phyloP scores from a whole-genome alignment of 805 yeast genomes.

The Pichia rugopelliculosa region DNA sequence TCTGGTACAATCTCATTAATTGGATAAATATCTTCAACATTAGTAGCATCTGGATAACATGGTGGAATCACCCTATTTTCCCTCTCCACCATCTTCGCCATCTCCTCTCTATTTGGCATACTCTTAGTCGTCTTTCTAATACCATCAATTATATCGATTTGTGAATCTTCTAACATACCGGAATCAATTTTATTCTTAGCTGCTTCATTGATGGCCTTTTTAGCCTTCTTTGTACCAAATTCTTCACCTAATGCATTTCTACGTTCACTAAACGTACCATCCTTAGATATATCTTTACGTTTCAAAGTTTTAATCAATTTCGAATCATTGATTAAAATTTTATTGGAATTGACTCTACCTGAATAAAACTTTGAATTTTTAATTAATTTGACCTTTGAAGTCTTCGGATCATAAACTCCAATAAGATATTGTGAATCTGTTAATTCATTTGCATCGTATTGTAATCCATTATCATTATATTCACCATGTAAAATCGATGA shows the following conservation, averaged over 20 bases:
- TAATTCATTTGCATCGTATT: slow-evolving; percentile 55
- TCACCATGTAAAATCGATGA: slow-evolving; percentile 66
- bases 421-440: slow-evolving; percentile 53
- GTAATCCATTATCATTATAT: slow-evolving; percentile 45
- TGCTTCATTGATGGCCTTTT: slow-evolving; percentile 74
- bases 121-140: slow-evolving; percentile 62
- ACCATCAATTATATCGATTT: slow-evolving; percentile 74
- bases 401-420: slow-evolving; percentile 68
- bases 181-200: slow-evolving; percentile 85
- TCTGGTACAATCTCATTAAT: slow-evolving; percentile 61
- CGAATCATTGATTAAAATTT: slow-evolving; percentile 9
- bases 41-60: slow-evolving; percentile 70
- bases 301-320: slow-evolving; percentile 9
- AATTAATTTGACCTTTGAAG: slow-evolving; percentile 53
- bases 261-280: slow-evolving; percentile 30
- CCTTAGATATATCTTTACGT: slow-evolving; percentile 5
- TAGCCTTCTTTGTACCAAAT: slow-evolving; percentile 95
- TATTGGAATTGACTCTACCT: slow-evolving; percentile 32
- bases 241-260: slow-evolving; percentile 89
- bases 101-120: slow-evolving; percentile 64
- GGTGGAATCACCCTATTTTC: slow-evolving; percentile 79
- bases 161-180: slow-evolving; percentile 59
- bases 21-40: slow-evolving; percentile 78
- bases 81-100: slow-evolving; percentile 47
- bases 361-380: slow-evolving; percentile 10